A percentile compares a stretch with the other conserved stretches of the same genome.
phyloP scores from a whole-genome alignment of 2,329 filamentous ascomycete species.

The Atkinsonella texensis region DNA sequence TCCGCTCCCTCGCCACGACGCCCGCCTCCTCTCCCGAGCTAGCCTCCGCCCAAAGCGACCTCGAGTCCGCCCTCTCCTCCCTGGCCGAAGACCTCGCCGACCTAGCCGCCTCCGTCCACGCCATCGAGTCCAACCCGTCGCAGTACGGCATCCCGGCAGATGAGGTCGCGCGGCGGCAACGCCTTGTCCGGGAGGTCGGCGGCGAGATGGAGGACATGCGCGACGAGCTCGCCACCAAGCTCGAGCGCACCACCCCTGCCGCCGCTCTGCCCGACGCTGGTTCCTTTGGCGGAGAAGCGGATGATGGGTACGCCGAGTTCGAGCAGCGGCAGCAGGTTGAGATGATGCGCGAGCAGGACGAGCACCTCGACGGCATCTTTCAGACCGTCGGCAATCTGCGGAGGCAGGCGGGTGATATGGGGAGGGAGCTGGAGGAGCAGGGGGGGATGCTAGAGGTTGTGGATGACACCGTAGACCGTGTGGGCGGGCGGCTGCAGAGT shows the following conservation, averaged over 20 bases:
- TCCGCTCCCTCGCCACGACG: constrained; percentile 69
- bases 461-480: constrained; percentile 73
- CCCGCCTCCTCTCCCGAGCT: constrained; percentile 73
- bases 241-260: constrained; percentile 22
- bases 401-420: constrained; percentile 90
- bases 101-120: constrained; percentile 74
- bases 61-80: constrained; percentile 51
- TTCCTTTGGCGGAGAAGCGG: constrained; percentile 35
- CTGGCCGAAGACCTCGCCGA: constrained; percentile 79
- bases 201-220: constrained; percentile 83
- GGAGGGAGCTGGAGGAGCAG: constrained; percentile 91
- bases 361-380: constrained; percentile 85
- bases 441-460: constrained; percentile 76
- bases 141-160: constrained; percentile 74
- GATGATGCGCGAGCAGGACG: constrained; percentile 91
- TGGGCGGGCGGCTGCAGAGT: constrained; percentile 72
- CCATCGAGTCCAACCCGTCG: constrained; percentile 77
- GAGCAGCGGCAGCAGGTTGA: constrained; percentile 84
- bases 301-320: constrained; percentile 60
- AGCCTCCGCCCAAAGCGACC: constrained; percentile 60
- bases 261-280: constrained; percentile 40
- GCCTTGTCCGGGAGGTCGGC: constrained; percentile 80
- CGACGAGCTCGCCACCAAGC: constrained; percentile 58
- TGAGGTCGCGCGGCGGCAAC: constrained; percentile 69
- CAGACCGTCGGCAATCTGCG: constrained; percentile 84